Percentiles rank a stretch among this genome's conserved stretches.
Conservation (phyloP, 108 stramenopile genomes). For the Nitzschia sp. region DNA sequence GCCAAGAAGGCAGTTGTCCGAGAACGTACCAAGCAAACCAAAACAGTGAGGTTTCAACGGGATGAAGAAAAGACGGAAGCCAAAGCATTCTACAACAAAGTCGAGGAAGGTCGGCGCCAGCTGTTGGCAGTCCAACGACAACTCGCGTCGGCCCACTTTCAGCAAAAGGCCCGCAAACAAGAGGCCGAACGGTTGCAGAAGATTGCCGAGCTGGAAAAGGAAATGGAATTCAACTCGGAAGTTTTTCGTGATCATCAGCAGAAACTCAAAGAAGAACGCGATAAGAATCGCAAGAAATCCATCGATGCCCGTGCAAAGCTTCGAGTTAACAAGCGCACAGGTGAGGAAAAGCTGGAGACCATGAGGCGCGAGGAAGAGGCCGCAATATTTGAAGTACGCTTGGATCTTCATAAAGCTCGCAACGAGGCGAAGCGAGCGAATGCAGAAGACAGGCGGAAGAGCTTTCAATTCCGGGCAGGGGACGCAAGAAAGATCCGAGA, state of each 20-base stretch:
- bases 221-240: slow-evolving; percentile 72
- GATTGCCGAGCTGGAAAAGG: slow-evolving; percentile 57
- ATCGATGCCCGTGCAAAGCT: slow-evolving; percentile 58
- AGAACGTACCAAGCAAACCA: slow-evolving; percentile 10
- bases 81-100: slow-evolving; percentile 47
- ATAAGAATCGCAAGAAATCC: slow-evolving; percentile 63
- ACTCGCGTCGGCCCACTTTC: slow-evolving; percentile 58
- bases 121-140: slow-evolving; percentile 57
- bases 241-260: slow-evolving; percentile 77
- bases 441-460: slow-evolving; percentile 64
- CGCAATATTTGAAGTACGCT: slow-evolving; percentile 62
- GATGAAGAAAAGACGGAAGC: slow-evolving; percentile 57
- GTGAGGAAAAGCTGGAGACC: slow-evolving; percentile 54
- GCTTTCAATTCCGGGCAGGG: slow-evolving; percentile 71
- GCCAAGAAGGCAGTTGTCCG: slow-evolving; percentile 28
- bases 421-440: slow-evolving; percentile 32
- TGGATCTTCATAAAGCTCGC: slow-evolving; percentile 55
- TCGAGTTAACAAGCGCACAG: slow-evolving; percentile 62
- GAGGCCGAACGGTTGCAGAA: slow-evolving; percentile 33
- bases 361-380: slow-evolving; percentile 58
- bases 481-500: slow-evolving; percentile 60
- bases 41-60: slow-evolving; percentile 58
- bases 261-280: slow-evolving; percentile 68
- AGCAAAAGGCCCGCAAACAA: slow-evolving; percentile 50
- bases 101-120: slow-evolving; percentile 61